Evolutionary conservation across 108 stramenopile genomes (phyloP), one percentile per base, ranked within the genome.

Genomic region (Schizochytrium sp.): DNA sequence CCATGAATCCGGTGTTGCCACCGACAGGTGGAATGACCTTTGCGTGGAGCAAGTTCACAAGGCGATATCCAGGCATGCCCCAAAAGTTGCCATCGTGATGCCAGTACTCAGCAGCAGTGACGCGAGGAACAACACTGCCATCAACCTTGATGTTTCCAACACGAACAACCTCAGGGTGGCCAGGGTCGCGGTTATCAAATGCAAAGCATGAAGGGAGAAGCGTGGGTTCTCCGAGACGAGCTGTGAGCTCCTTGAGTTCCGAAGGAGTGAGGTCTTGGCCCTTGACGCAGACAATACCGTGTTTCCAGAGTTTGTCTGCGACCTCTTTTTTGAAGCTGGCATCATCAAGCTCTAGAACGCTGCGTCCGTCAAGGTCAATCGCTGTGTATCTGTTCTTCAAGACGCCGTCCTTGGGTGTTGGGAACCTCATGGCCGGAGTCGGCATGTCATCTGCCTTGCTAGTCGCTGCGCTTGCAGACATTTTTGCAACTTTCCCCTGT

Each of bases 71-170:
- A 55, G 76, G 76, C 50, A 83, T 55, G 50, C 76, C 76, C 76
- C 76, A 83, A 42, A 83, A 83, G 76, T 83, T 83, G 53, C 76
- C 76, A 28, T 83, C 76, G 3, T 83, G 76, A 2, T 83, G 76
- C 76, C 76, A 83, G 76, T 83, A 83, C 76, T 83, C 76, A 53
- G 76, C 76, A 42, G 76, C 76, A 53, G 47, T 83, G 76, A 83
- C 76, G n/a, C 40, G 28, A 40, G 76, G 76, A 2, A 55, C 53
- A 53, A 83, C 76, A 0, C n/a, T 38, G 45, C 76, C 76, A 53
- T 83, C 76, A 2, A 38, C 28, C 47, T 49, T 83, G 2, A 83
- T 83, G 76, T 83, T 83, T 2, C 76, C 76, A 0, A 83, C 53
- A 53, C 76, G 76, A 83, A 83, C 76, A 40, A 83, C 55, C 76